These are phyloP conservation scores for Phytopythium oedochilum DNA, from an alignment of 352 stramenopile species.

Conservation along the genomic window DNA sequence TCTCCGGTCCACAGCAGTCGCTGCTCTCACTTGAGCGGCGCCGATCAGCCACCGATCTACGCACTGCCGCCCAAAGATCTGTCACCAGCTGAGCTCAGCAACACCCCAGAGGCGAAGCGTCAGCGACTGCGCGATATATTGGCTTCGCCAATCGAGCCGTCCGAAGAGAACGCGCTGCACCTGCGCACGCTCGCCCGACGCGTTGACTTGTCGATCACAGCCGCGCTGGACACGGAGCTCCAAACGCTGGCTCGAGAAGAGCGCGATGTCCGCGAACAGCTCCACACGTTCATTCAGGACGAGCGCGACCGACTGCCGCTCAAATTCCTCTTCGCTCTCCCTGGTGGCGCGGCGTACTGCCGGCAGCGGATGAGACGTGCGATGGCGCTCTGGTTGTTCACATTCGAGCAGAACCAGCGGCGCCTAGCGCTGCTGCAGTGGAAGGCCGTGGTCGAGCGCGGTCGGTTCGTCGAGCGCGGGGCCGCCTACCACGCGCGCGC, in stretches of 20 bases:
- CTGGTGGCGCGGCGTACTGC: conserved; percentile 70
- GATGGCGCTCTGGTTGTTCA: conserved; percentile 61
- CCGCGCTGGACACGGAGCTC: conserved; percentile 37
- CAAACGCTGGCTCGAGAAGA: conserved; percentile 33
- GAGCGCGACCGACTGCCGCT: conserved; percentile 62
- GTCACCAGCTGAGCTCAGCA: conserved; percentile 6
- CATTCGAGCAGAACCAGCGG: conserved; percentile 77
- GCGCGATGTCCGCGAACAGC: conserved; percentile 25
- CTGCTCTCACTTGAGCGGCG: not conserved
- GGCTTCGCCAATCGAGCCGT: conserved; percentile 50
- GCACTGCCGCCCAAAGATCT: not conserved
- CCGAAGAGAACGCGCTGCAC: conserved; percentile 30
- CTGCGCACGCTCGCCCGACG: conserved; percentile 35
- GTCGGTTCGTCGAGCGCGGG: conserved; percentile 46
- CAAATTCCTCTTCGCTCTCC: conserved; percentile 79
- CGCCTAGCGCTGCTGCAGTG: conserved; percentile 71
- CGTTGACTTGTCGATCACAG: conserved; percentile 47
- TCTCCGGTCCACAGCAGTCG: not conserved
- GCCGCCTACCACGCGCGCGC: conserved; percentile 58
- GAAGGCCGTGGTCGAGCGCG: conserved; percentile 72
- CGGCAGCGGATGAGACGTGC: conserved; percentile 62
- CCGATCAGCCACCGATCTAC: not conserved
- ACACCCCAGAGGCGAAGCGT: conserved; percentile 54
- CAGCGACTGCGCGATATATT: conserved; percentile 62
- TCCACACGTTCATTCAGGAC: conserved; percentile 46